Percentiles rank a stretch among this genome's conserved stretches.
Conservation (phyloP, 2,329 filamentous ascomycete species). For the Oidium heveae region DNA sequence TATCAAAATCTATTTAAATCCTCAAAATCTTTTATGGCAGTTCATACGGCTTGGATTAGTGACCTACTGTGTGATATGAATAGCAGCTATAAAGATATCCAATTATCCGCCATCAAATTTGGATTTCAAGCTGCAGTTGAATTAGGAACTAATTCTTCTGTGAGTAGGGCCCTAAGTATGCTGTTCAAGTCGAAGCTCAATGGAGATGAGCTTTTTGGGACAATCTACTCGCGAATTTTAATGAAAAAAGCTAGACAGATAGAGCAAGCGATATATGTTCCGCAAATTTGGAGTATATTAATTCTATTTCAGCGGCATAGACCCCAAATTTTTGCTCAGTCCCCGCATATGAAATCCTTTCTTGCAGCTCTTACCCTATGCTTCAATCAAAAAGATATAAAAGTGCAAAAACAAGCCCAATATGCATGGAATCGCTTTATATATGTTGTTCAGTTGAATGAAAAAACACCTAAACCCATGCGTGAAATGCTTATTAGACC, state of each 20-base stretch:
- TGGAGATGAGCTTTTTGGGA: conserved; percentile 27
- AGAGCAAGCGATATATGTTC: conserved; percentile 39
- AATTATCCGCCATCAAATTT: conserved; percentile 46
- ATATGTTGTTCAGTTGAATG: conserved; percentile 42
- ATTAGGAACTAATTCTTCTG: conserved; percentile 41
- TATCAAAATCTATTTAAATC: conserved; percentile 58
- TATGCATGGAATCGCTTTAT: conserved; percentile 69
- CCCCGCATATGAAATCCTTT: conserved; percentile 53
- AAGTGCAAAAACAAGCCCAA: conserved; percentile 52
- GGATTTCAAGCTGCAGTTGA: conserved; percentile 44
- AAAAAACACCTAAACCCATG: conserved; percentile 26
- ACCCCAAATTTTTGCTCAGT: conserved; percentile 32
- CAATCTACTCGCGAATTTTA: conserved; percentile 42
- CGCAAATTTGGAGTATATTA: conserved; percentile 71
- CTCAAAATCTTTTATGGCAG: conserved; percentile 41
- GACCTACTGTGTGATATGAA: conserved; percentile 65
- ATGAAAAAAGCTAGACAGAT: conserved; percentile 40
- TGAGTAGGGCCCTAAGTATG: conserved; percentile 41
- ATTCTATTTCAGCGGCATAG: conserved; percentile 47
- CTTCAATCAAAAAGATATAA: conserved; percentile 53
- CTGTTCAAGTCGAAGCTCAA: conserved; percentile 25
- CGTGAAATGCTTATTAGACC: conserved; percentile 42
- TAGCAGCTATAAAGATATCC: conserved; percentile 52
- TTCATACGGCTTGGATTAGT: conserved; percentile 53
- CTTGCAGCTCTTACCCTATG: conserved; percentile 56